Conservation (phyloP, 352 stramenopile genomes). For the Peronospora destructor region DNA sequence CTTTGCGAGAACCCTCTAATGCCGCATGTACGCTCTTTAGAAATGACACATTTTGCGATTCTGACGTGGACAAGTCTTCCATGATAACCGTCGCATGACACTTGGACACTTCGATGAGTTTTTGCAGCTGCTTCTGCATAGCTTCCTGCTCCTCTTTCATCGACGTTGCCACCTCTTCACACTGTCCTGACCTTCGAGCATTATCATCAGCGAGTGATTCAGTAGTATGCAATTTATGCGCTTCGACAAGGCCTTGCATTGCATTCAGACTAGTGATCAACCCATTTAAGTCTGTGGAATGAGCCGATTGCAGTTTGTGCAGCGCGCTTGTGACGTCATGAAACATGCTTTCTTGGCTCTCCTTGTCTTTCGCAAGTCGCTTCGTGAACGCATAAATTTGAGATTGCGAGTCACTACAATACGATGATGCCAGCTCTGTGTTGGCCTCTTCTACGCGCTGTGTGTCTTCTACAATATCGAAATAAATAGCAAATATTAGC, state of each 20-base stretch:
- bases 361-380: conserved; percentile 42
- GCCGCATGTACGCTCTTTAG: conserved; percentile 28
- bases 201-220: conserved; percentile 18
- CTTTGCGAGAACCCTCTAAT: conserved; percentile 26
- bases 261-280: conserved; percentile 31
- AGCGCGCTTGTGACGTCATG: conserved; percentile 37
- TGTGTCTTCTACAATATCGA: conserved; percentile 33
- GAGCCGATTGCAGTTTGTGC: conserved; percentile 36
- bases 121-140: conserved; percentile 32
- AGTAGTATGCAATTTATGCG: conserved; percentile 16
- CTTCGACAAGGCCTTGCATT: conserved; percentile 30
- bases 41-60: conserved; percentile 24
- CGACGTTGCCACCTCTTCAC: conserved; percentile 20
- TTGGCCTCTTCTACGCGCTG: conserved; percentile 43
- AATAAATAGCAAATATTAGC: neutral
- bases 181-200: conserved; percentile 12
- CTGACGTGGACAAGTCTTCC: conserved; percentile 26
- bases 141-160: conserved; percentile 23
- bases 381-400: conserved; percentile 46
- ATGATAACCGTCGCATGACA: conserved; percentile 26
- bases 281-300: conserved; percentile 39
- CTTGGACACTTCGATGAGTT: conserved; percentile 29
- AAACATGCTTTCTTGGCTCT: conserved; percentile 41
- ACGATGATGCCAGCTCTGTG: conserved; percentile 35
- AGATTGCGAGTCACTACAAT: conserved; percentile 33